Percentiles rank a stretch among this genome's conserved stretches.
These are phyloP conservation scores for Tetrapisispora namnaoensis DNA, from an alignment of 805 yeast genomes.

Conservation along the genomic window DNA sequence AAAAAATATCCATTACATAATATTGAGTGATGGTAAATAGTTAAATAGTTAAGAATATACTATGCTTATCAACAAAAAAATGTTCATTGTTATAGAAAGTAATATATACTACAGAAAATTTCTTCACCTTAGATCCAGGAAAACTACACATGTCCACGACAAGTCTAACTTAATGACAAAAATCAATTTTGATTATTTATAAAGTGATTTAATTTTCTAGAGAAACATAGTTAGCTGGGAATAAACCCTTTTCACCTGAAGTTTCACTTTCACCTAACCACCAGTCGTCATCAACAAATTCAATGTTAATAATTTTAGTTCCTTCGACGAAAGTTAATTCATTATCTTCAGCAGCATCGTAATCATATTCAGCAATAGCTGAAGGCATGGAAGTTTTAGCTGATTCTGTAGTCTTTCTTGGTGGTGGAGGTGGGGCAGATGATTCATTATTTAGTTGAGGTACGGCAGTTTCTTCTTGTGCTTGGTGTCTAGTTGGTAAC, in stretches of 20 bases:
- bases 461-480: constrained; percentile 12
- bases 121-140: not conserved
- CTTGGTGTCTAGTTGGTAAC: constrained; percentile 12
- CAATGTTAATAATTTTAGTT: constrained; percentile 71
- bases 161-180: too few species aligned
- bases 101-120: too few species aligned
- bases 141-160: not conserved
- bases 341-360: constrained; percentile 87
- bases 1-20: too few species aligned
- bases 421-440: constrained; percentile 27
- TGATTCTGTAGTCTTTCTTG: constrained; percentile 14
- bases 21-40: too few species aligned
- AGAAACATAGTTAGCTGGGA: constrained; percentile 88
- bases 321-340: constrained; percentile 81
- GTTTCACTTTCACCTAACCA: constrained; percentile 72
- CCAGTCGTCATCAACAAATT: constrained; percentile 92
- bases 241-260: constrained; percentile 69
- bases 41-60: too few species aligned
- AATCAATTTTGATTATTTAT: too few species aligned
- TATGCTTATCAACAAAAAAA: too few species aligned
- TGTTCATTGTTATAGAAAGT: too few species aligned
- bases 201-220: constrained; percentile 13
- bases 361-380: constrained; percentile 81
- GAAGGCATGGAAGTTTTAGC: constrained; percentile 19
- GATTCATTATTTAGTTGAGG: constrained; percentile 17